phyloP scores from a whole-genome alignment of 108 stramenopile genomes.

The Pseudonitzschia pungens region DNA sequence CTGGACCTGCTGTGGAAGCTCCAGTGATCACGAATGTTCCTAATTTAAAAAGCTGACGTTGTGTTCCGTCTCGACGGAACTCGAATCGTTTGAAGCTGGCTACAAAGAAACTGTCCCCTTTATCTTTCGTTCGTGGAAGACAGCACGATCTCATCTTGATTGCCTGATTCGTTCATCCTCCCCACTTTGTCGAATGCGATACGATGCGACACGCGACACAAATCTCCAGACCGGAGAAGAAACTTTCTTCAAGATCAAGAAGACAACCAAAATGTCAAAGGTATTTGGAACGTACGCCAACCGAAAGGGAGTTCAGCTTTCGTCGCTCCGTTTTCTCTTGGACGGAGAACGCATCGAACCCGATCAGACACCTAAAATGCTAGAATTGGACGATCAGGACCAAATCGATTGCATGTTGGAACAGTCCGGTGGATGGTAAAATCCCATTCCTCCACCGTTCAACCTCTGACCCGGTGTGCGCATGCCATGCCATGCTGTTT shows the following conservation, averaged over 20 bases:
- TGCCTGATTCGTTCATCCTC: neutral
- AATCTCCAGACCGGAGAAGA: slow-evolving; percentile 82
- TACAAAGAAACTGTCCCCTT: no score
- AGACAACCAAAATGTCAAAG: slow-evolving; percentile 93
- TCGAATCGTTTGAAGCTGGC: no score
- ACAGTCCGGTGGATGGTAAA: slow-evolving; percentile 67
- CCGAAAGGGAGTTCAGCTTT: slow-evolving; percentile 81
- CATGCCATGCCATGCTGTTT: no score
- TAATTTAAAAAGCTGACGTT: no score
- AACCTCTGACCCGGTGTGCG: no score
- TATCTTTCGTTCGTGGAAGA: neutral
- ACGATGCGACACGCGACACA: neutral
- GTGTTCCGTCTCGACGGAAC: no score
- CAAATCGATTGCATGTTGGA: slow-evolving; percentile 95
- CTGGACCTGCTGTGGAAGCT: no score
- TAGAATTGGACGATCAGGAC: slow-evolving; percentile 96
- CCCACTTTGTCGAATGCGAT: neutral
- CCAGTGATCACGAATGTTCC: no score
- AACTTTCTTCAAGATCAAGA: slow-evolving; percentile 97
- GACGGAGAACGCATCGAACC: slow-evolving; percentile 90
- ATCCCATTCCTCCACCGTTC: no score
- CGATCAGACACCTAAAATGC: slow-evolving; percentile 77
- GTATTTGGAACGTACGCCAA: slow-evolving; percentile 89
- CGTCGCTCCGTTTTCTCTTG: slow-evolving; percentile 87
- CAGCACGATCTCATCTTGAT: neutral